A percentile compares a stretch with the other conserved stretches of the same genome.
Evolutionary conservation across 1,284 basidiomycete species (phyloP).

Genomic region (Sanguinoderma infundibulare): DNA sequence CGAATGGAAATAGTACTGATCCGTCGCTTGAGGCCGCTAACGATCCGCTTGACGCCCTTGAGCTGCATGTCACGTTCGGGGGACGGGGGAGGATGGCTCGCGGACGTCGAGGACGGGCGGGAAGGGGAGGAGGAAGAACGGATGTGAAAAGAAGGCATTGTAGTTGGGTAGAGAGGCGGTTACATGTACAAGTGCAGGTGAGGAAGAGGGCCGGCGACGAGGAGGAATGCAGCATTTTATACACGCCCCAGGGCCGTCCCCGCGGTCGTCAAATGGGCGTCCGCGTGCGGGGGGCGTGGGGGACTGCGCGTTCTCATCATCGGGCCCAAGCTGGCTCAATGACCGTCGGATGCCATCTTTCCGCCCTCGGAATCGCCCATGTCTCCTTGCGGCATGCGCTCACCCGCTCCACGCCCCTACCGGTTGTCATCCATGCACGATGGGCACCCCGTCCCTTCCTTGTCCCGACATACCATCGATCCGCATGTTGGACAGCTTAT

Average conservation of each 20-base stretch:
- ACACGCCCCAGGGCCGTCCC: background rate
- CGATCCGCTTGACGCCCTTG: slow-evolving; percentile 26
- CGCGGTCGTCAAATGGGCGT: slow-evolving; percentile 1
- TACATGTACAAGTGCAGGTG: slow-evolving; percentile 4
- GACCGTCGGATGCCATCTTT: background rate
- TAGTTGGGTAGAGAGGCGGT: background rate
- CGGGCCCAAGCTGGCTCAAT: slow-evolving; percentile 5
- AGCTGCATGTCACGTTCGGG: slow-evolving; percentile 1
- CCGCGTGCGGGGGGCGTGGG: slow-evolving; percentile 21
- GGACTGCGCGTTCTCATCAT: slow-evolving; percentile 13
- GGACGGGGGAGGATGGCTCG: background rate
- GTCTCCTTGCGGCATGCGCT: background rate
- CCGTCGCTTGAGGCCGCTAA: slow-evolving; percentile 22
- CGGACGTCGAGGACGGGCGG: background rate
- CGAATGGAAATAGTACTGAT: slow-evolving; percentile 24
- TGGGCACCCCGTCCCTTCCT: slow-evolving; percentile 7
- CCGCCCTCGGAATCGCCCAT: background rate
- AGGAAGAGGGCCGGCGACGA: background rate
- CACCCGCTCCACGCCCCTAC: slow-evolving; percentile 16
- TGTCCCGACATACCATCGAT: too few relatives aligned
- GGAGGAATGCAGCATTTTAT: slow-evolving; percentile 17
- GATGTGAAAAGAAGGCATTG: slow-evolving; percentile 14
- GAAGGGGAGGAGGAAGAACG: slow-evolving; percentile 12
- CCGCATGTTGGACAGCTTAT: background rate
- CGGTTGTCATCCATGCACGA: slow-evolving; percentile 16